Evolutionary conservation across 2,329 filamentous ascomycete species (phyloP), one percentile per base, ranked within the genome.

Genomic region (Ilyonectria robusta): DNA sequence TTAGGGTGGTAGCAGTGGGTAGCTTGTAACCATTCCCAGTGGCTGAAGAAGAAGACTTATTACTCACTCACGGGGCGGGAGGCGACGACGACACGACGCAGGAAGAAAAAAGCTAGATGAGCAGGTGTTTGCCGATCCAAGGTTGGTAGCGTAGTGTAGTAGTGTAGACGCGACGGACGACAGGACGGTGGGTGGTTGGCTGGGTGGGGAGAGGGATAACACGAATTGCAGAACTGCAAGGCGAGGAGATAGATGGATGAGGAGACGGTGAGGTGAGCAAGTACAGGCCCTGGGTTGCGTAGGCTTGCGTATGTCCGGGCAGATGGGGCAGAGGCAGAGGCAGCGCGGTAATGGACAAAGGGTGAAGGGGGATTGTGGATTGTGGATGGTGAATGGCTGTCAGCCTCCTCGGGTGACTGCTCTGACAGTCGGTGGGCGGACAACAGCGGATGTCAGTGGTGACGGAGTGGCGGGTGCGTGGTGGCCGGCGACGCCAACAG

Each of bases 41-140:
- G 40, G 46, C 31, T 48, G 54, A 61, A 66, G 46, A 62, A 54
- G 46, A 62, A 54, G 58, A 66, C 63, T 65, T 61, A 66, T 66
- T 66, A 62, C 63, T 66, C 46, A 53, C 50, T 53, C 29, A 66
- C 63, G 23, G 46, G 29, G 42, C 35, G 37, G 59, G 40, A 37
- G 47, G 63, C 47, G 53, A 57, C 63, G 58, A 58, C 53, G 63
- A 62, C 56, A 65, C 58, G 63, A 66, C 63, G 57, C 63, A 47
- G 46, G 19, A 46, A 51, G 8, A 35, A 35, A 51, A 53, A 48
- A 54, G 46, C 31, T 53, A 53, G 31, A 19, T 23, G 50, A n/a
- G 50, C 29, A 47, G 53, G 26, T 47, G 63, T 46, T 66, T 66
- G 63, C 58, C 54, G 63, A 65, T 65, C 59, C 50, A 35, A 44